Percentiles rank a stretch among this genome's conserved stretches.
Conservation (phyloP, 306 rosid genomes). For the Argentina anserina region DNA sequence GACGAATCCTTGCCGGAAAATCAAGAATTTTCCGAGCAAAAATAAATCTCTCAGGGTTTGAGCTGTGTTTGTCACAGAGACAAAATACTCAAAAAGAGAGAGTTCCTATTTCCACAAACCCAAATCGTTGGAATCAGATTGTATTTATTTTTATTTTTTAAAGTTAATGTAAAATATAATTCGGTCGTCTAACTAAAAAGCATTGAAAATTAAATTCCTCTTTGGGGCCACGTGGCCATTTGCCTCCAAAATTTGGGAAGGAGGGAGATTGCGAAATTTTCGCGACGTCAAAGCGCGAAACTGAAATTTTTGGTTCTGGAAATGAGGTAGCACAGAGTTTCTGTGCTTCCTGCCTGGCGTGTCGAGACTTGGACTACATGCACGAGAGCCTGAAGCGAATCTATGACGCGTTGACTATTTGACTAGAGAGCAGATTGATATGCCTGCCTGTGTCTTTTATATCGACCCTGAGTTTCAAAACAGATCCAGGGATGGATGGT, state of each 20-base stretch:
- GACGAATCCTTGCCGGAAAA: constrained; percentile 3
- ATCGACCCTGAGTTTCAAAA: constrained; percentile 91
- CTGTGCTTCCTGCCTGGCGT: no score
- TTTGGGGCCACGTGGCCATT: not conserved
- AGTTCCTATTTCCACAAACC: constrained; percentile 2
- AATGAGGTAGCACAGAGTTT: no score
- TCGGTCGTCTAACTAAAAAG: no score
- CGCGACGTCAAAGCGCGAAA: constrained; percentile 24
- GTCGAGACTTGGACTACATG: no score
- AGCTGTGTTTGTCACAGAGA: constrained; percentile 18
- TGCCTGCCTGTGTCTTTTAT: constrained; percentile 97
- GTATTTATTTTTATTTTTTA: not conserved
- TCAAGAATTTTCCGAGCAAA: not conserved
- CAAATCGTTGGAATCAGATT: not conserved
- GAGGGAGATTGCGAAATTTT: constrained; percentile 20
- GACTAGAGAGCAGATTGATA: constrained; percentile 78
- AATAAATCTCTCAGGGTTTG: not conserved
- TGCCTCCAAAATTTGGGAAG: constrained; percentile 26
- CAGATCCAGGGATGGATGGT: constrained; percentile 87
- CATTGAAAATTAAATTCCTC: not conserved
- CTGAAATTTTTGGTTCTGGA: not conserved
- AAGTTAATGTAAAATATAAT: not conserved
- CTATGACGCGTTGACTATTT: no score
- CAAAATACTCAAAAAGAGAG: not conserved
- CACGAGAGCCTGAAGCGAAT: no score